Percentiles rank a stretch among this genome's conserved stretches.
phyloP scores from a whole-genome alignment of 2,329 filamentous ascomycete species.

The Beauveria scarabaeidicola region DNA sequence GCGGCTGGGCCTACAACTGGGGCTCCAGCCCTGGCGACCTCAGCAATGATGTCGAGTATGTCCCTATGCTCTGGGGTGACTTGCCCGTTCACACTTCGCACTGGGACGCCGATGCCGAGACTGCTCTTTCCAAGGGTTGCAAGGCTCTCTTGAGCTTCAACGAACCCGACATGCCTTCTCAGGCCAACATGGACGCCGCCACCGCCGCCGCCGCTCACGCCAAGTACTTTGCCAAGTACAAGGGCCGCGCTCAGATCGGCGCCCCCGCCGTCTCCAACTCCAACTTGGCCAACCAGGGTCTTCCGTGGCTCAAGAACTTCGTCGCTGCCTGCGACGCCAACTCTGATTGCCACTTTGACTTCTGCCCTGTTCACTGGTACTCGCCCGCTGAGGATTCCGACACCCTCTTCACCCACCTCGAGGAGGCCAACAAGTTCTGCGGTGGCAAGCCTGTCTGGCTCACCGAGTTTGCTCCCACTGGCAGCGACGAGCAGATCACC shows the following conservation, averaged over 20 bases:
- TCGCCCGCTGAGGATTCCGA: constrained; percentile 36
- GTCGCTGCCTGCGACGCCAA: constrained; percentile 38
- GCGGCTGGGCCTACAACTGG: constrained; percentile 65
- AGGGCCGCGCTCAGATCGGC: constrained; percentile 45
- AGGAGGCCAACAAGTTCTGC: constrained; percentile 37
- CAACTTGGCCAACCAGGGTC: constrained; percentile 37
- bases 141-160: constrained; percentile 60
- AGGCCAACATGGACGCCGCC: constrained; percentile 49
- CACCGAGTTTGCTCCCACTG: constrained; percentile 54
- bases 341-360: constrained; percentile 45
- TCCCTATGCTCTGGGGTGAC: constrained; percentile 60
- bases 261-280: constrained; percentile 57
- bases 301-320: constrained; percentile 48
- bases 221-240: constrained; percentile 46
- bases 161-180: constrained; percentile 56
- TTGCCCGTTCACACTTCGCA: constrained; percentile 30
- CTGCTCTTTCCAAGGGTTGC: constrained; percentile 44
- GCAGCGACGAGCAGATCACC: constrained; percentile 33
- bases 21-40: constrained; percentile 36
- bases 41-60: constrained; percentile 42
- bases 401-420: constrained; percentile 47
- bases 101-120: constrained; percentile 44
- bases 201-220: constrained; percentile 45
- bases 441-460: constrained; percentile 48
- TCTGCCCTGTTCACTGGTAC: constrained; percentile 59